phyloP scores from a whole-genome alignment of 2,329 filamentous ascomycete genomes.

The Colletotrichum plurivorum region DNA sequence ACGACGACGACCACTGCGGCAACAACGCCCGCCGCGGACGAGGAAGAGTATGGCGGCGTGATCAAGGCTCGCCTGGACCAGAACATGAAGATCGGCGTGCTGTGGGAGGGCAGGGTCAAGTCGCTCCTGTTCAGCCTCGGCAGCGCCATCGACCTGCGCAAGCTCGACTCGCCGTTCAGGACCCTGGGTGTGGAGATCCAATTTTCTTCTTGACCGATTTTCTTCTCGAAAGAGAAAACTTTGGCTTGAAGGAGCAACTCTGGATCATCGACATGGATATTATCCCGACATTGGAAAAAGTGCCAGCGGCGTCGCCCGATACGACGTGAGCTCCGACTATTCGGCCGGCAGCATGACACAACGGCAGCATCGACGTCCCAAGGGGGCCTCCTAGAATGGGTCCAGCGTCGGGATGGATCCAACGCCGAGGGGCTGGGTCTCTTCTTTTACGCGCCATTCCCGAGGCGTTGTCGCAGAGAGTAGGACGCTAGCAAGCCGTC shows the following conservation, averaged over 20 bases:
- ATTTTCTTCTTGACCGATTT: constrained; percentile 82
- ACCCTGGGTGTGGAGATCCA: constrained; percentile 85
- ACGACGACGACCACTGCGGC: too few relatives aligned
- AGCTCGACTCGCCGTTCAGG: constrained; percentile 82
- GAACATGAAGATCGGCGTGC: constrained; percentile 84
- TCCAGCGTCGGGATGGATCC: constrained; percentile 4
- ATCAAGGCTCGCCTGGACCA: constrained; percentile 93
- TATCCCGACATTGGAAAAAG: neutral
- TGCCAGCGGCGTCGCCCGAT: constrained; percentile 6
- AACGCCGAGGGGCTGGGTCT: constrained; percentile 10
- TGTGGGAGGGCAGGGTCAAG: constrained; percentile 96
- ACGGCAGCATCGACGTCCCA: neutral
- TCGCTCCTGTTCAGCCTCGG: constrained; percentile 93
- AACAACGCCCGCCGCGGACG: neutral
- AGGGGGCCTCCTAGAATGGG: neutral
- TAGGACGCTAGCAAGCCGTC: neutral
- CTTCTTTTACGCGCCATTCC: neutral
- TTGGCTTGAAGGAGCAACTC: too few relatives aligned
- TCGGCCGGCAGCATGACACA: neutral
- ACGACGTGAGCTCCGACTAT: constrained; percentile 13
- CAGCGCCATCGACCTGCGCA: constrained; percentile 84
- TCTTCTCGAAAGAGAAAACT: constrained; percentile 69
- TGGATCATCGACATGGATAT: neutral
- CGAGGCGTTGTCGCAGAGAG: neutral
- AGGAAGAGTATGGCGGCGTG: constrained; percentile 83